Evolutionary conservation across 257 asterid genomes (phyloP), one percentile per base, ranked within the genome.

Genomic region (Salvia splendens): DNA sequence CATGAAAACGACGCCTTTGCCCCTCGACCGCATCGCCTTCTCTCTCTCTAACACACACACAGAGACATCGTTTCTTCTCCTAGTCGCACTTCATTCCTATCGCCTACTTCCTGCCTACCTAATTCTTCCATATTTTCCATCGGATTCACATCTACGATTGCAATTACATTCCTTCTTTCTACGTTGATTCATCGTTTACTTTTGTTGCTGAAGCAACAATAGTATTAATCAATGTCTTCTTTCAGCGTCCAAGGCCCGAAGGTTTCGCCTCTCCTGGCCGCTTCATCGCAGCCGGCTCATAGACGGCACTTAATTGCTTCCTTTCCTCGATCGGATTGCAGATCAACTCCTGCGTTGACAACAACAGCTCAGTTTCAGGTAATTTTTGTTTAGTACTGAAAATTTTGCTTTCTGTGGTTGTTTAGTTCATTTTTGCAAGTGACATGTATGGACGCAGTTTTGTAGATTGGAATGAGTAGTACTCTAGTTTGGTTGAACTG

Each of bases 21-120:
- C 24, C 81, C 71, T 83, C 79, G 88, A 55, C 11, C 70, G 50
- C 72, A 80, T 78, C 88, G 88, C 86, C 82, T 17, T 48, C 76
- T 55, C 55, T 36, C 43, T 45, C 10, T 30, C 47, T 20, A 20
- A 20, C 24, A 20, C 24, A 20, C 24, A 20, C 24, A 20, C 24
- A n/a, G n/a, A n/a, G n/a, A n/a, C n/a, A 20, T 20, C 24, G 24
- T 20, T 20, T 20, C 24, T 20, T 20, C 24, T 20, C 24, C 24
- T 20, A 20, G 24, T 20, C 24, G 24, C 70, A 20, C 80, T 69
- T 64, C 79, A 70, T 33, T 72, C 60, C 51, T 50, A 81, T 79
- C 83, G 86, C 85, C 77, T 61, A 56, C 54, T 72, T 66, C n/a
- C 57, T 69, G 59, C 62, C 67, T 75, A 72, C 1, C 76, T 72